Base-by-base conservation (phyloP, 345 rosid species). In the Citrus trifoliata region DNA sequence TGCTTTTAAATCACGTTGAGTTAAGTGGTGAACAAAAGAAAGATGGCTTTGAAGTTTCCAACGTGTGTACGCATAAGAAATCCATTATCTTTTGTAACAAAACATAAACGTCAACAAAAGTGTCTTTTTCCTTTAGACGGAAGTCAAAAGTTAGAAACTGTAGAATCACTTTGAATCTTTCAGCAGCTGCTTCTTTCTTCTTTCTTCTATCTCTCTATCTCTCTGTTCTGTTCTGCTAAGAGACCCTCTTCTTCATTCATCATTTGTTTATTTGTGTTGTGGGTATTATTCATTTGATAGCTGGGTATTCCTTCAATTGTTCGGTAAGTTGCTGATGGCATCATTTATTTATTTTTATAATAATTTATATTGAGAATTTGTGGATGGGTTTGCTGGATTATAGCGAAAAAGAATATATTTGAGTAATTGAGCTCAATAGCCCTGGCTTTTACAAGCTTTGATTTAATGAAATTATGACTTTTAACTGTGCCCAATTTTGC, bases 161-260 rank as follows among this genome's bases (percentile, higher is more conserved):
- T 66, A 66, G 72, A 33, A 22, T 66, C 62, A 51, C 64, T 66
- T 67, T 51, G 78, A 76, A 76, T 51, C 78, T 18, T 42, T 12
- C 8, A 24, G 16, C 38, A 33, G 28, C 56, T 42, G 38, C n/a
- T 65, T 35, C 27, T 60, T 48, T 19, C 25, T 19, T 18, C 37
- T 4, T 10, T 30, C 32, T 10, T 12, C 27, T 56, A 5, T 70
- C 58, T 25, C 51, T 38, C 28, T n/a, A 9, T 38, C 51, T 14
- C 18, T 28, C 28, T 21, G 27, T n/a, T 46, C 8, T 59, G 62
- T 22, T 32, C 25, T 32, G 73, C 72, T 66, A 53, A 38, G 32
- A 7, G 24, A n/a, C 40, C 24, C 71, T 21, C 48, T 76, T 37
- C 46, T 24, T 46, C 70, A 53, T 16, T 18, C 58, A 53, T 53